Evolutionary conservation across 2,329 filamentous ascomycete species (phyloP).

Genomic region (Rhytidhysteron rufulum): DNA sequence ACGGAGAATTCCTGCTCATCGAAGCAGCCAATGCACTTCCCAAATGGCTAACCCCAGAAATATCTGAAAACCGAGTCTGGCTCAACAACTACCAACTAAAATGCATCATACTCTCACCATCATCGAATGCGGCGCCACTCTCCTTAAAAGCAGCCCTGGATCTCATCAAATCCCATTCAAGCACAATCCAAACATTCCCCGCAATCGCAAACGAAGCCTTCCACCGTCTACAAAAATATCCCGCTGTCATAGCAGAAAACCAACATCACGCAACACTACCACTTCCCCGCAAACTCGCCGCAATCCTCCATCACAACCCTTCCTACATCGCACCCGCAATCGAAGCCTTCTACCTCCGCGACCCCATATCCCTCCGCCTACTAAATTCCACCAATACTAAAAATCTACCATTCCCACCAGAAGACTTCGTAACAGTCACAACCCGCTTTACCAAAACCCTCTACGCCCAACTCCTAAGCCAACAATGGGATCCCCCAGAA

Average conservation of each 20-base stretch:
- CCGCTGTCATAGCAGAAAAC: conserved; percentile 66
- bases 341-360: conserved; percentile 89
- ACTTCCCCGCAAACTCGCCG: conserved; percentile 77
- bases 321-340: conserved; percentile 76
- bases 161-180: conserved; percentile 55
- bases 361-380: conserved; percentile 70
- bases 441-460: conserved; percentile 82
- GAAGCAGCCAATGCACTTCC: conserved; percentile 88
- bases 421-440: conserved; percentile 75
- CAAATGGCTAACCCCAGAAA: conserved; percentile 86
- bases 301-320: conserved; percentile 71
- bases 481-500: conserved; percentile 68
- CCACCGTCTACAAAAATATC: conserved; percentile 81
- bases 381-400: conserved; percentile 52
- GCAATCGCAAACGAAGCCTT: conserved; percentile 86
- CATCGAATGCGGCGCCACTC: conserved; percentile 40
- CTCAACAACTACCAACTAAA: conserved; percentile 72
- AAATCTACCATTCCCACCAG: conserved; percentile 64
- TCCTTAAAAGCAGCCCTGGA: conserved; percentile 61
- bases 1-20: conserved; percentile 92
- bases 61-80: conserved; percentile 86
- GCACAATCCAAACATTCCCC: conserved; percentile 64
- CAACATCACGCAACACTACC: conserved; percentile 71
- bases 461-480: conserved; percentile 85
- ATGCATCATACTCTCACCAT: conserved; percentile 60